phyloP scores from a whole-genome alignment of 2,329 filamentous ascomycete species.

The Fusarium protoensiforme region DNA sequence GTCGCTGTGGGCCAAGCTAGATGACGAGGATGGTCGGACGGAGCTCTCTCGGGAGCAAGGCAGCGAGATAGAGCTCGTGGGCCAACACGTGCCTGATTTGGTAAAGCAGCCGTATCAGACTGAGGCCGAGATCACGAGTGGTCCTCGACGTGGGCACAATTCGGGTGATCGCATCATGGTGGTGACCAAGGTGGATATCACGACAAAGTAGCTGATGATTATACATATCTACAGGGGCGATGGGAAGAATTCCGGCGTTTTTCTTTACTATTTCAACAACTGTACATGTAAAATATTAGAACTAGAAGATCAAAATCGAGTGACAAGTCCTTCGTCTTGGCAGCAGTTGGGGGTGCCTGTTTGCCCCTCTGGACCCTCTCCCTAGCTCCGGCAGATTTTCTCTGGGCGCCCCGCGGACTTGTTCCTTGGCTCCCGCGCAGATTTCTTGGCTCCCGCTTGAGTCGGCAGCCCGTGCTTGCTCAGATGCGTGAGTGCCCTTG shows the following conservation, averaged over 20 bases:
- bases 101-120: slow-evolving; percentile 22
- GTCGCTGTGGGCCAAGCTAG: slow-evolving; percentile 45
- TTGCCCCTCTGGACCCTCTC: background rate
- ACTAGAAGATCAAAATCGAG: background rate
- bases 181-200: slow-evolving; percentile 44
- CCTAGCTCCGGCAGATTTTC: background rate
- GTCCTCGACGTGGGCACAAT: background rate
- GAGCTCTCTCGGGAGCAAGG: slow-evolving; percentile 31
- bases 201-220: slow-evolving; percentile 14
- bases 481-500: background rate
- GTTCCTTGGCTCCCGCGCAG: slow-evolving; percentile 5
- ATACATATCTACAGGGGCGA: background rate
- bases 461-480: background rate
- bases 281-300: background rate
- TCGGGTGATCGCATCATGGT: slow-evolving; percentile 41
- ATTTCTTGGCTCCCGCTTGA: slow-evolving; percentile 20
- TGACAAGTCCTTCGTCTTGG: background rate
- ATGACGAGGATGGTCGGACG: slow-evolving; percentile 39
- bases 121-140: slow-evolving; percentile 10
- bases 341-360: background rate
- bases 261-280: background rate
- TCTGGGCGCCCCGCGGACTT: background rate
- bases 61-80: slow-evolving; percentile 46
- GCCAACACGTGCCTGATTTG: slow-evolving; percentile 22
- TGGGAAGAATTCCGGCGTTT: background rate